A percentile compares a stretch with the other conserved stretches of the same genome.
These are phyloP conservation scores for Aspergillus fumigatus DNA, from an alignment of 2,329 filamentous ascomycete genomes.

Conservation along the genomic window DNA sequence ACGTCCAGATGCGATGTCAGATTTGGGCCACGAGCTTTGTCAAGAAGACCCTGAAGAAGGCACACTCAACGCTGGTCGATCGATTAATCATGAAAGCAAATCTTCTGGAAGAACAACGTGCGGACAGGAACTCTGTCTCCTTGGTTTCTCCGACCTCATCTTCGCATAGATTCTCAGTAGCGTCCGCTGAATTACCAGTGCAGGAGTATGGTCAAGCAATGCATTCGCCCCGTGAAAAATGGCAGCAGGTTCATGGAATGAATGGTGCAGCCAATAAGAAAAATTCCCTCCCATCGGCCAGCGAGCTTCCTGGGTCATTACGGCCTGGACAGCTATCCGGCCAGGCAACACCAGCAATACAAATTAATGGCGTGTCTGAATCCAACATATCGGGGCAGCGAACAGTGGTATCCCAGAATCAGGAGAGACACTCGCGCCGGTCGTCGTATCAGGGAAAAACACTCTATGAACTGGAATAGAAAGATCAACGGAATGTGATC, in stretches of 20 bases:
- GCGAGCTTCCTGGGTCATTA: neutral
- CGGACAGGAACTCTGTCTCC: neutral
- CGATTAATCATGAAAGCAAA: conserved; percentile 53
- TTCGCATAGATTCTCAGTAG: neutral
- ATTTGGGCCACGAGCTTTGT: conserved; percentile 71
- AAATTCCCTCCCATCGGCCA: neutral
- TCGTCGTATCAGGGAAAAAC: neutral
- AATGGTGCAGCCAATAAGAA: neutral
- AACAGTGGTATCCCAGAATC: neutral
- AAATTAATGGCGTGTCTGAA: neutral
- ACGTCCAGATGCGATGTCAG: conserved; percentile 78
- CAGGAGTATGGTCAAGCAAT: neutral
- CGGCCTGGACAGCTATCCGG: neutral
- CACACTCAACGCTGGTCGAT: conserved; percentile 66
- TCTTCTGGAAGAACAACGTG: conserved; percentile 26
- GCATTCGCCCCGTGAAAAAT: neutral
- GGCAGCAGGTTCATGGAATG: neutral
- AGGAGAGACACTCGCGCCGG: neutral
- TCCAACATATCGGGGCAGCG: neutral
- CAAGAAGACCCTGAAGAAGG: conserved; percentile 74
- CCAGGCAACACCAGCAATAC: neutral
- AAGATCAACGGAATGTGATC: neutral
- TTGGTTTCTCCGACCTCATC: neutral
- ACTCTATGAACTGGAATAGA: neutral
- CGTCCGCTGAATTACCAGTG: neutral